Conservation (phyloP, 2,329 filamentous ascomycete species). For the Sarocladium kiliense region DNA sequence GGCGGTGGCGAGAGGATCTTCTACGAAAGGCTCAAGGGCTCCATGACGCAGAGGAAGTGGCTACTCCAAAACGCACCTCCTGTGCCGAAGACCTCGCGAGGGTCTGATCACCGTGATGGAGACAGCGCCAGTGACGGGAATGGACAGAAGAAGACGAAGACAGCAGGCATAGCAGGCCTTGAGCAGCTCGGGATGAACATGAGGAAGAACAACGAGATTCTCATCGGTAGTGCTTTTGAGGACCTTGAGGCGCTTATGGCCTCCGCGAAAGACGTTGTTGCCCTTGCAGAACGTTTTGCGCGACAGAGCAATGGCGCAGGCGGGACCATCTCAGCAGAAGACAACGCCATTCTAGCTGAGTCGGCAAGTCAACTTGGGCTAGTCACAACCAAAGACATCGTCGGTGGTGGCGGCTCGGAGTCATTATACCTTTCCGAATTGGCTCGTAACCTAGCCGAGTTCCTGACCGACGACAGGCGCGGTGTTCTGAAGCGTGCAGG, state of each 20-base stretch:
- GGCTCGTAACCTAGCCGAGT: constrained; percentile 80
- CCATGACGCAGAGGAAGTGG: constrained; percentile 93
- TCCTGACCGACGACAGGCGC: constrained; percentile 77
- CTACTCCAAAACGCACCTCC: constrained; percentile 85
- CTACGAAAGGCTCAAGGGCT: constrained; percentile 79
- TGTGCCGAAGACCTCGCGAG: constrained; percentile 56
- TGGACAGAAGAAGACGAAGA: constrained; percentile 39
- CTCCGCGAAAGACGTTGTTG: constrained; percentile 92
- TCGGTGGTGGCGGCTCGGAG: constrained; percentile 66
- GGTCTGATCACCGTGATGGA: background rate
- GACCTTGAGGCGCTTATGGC: constrained; percentile 96
- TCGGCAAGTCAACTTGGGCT: constrained; percentile 76
- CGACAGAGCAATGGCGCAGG: constrained; percentile 57
- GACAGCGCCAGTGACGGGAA: background rate
- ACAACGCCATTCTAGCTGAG: constrained; percentile 70
- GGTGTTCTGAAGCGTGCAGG: constrained; percentile 75
- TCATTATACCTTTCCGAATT: constrained; percentile 86
- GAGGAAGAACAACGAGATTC: constrained; percentile 85
- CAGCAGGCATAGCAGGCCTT: constrained; percentile 85
- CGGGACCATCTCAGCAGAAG: constrained; percentile 60
- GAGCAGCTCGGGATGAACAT: constrained; percentile 80
- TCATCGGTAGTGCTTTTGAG: constrained; percentile 92
- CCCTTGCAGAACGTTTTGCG: constrained; percentile 83
- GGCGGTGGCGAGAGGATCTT: constrained; percentile 86
- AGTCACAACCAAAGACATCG: constrained; percentile 92